phyloP scores from a whole-genome alignment of 495 filamentous ascomycete species.

The Aspergillus carlsbadensis region DNA sequence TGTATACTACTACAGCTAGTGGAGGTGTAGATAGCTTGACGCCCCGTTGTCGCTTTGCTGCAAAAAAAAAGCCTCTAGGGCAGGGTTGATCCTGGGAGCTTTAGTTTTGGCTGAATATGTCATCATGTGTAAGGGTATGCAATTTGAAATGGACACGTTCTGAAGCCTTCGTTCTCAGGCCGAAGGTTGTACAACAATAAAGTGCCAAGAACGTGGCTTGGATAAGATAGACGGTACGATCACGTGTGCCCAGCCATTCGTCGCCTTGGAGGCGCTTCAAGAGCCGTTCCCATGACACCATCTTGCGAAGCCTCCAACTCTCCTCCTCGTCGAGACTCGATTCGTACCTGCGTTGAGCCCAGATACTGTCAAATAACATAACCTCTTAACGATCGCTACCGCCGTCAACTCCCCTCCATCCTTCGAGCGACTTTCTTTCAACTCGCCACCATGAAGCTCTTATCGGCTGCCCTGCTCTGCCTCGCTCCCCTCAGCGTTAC shows the following conservation, averaged over 20 bases:
- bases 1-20: no score
- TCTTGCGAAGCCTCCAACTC: neutral
- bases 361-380: constrained; percentile 6
- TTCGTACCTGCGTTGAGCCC: neutral
- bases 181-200: no score
- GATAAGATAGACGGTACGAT: constrained; percentile 5
- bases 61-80: no score
- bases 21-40: no score
- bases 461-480: constrained; percentile 34
- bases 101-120: no score
- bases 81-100: no score
- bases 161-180: no score
- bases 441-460: constrained; percentile 46
- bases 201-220: constrained; percentile 4
- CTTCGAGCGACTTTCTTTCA: neutral
- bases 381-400: neutral
- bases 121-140: no score
- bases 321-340: constrained; percentile 1
- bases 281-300: constrained; percentile 18
- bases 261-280: neutral
- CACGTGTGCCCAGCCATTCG: constrained; percentile 17
- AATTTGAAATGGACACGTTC: no score
- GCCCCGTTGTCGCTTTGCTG: no score
- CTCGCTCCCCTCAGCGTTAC: constrained; percentile 33
- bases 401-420: neutral